Evolutionary conservation across 1,284 basidiomycete species (phyloP), one percentile per base, ranked within the genome.

Genomic region (Ceratobasidium sp.): DNA sequence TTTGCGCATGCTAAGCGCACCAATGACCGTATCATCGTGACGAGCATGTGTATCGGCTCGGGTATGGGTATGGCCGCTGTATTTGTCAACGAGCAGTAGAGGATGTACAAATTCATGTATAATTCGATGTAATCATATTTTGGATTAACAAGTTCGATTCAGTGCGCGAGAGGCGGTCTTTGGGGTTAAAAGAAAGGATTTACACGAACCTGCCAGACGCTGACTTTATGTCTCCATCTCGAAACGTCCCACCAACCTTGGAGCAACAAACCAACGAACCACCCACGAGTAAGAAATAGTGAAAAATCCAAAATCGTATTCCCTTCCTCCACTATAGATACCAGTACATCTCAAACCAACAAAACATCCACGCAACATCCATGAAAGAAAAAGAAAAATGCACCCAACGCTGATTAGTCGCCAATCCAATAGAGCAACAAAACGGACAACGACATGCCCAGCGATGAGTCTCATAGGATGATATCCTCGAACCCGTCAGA

Each of bases 1-100:
- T 86, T 96, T 73, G 91, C 91, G 82, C 93, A 97, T 80, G 93
- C 94, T 49, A 95, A 93, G 88, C 91, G 95, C 58, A 76, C 72
- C 60, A 64, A 64, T 2, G 44, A 75, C 26, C 58, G 60, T 18
- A 64, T 96, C 76, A 96, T 97, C 81, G 93, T 95, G 63, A 96
- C 96, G 0, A 94, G 92, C 82, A 99, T 99, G 97, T 98, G 97
- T 85, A 95, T 98, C 83, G 97, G 97, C 26, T 92, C 91, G 46
- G 96, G 95, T 53, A 97, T 98, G 97, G 94, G 87, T 72, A 85
- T 86, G 83, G 89, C 89, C 42, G 85, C 86, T 5, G 89, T 97
- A n/a, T 93, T 97, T 82, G 93, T 95, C 77, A 95, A 89, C 85
- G 95, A 97, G 71, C 71, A 75, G 60, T 75, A 64, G 44, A 51